Conservation (phyloP, 106 monocot species). For the Triglochin maritima region DNA sequence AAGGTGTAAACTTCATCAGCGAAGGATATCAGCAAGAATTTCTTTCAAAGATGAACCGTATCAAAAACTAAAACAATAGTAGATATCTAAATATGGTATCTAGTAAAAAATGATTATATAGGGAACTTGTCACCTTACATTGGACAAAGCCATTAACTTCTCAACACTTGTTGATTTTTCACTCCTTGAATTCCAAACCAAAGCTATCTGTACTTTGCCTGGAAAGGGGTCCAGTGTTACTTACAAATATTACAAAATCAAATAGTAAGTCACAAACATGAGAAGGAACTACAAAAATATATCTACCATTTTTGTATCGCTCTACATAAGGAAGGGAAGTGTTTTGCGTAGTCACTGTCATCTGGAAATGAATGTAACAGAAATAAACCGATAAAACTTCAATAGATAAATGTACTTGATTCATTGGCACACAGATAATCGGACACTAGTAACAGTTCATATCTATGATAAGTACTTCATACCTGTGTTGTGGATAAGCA, state of each 20-base stretch:
- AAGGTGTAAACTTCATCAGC: not conserved
- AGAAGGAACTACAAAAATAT: not conserved
- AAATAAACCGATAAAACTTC: not conserved
- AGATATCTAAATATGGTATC: not conserved
- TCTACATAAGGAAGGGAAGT: slow-evolving; percentile 69
- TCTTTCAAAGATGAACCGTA: not conserved
- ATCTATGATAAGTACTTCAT: too few species aligned
- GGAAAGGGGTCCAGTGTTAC: not conserved
- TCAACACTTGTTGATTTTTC: slow-evolving; percentile 55
- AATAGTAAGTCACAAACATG: not conserved
- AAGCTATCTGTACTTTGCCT: slow-evolving; percentile 83
- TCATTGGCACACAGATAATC: not conserved
- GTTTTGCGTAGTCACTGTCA: slow-evolving; percentile 87
- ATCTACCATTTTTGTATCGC: slow-evolving; percentile 63
- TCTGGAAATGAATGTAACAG: slow-evolving; percentile 29
- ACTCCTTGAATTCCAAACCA: slow-evolving; percentile 97
- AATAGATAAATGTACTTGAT: not conserved
- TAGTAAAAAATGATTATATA: not conserved
- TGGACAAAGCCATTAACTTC: slow-evolving; percentile 61
- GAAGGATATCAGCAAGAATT: not conserved
- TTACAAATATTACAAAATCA: not conserved
- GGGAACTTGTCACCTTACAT: slow-evolving; percentile 31
- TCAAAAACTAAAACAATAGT: not conserved
- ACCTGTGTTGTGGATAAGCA: too few species aligned
- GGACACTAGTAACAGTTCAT: too few species aligned